Conservation (phyloP, 768 basidiomycete species). For the Trametes cinnabarina region DNA sequence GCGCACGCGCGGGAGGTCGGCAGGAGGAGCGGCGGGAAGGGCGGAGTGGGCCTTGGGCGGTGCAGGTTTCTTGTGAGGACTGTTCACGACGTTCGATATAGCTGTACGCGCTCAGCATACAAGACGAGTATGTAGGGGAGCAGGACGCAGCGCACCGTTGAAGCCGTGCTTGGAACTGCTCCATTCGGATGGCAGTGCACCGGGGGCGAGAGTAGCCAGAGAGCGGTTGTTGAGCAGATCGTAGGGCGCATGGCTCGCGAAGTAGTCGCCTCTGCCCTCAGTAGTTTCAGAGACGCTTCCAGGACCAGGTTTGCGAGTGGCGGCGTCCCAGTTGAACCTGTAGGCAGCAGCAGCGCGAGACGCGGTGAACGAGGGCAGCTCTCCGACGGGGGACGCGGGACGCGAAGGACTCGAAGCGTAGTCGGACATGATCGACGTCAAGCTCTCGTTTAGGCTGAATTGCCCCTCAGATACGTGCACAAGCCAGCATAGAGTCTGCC, state of each 20-base stretch:
- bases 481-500: background rate
- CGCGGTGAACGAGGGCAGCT: slow-evolving; percentile 42
- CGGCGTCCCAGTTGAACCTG: slow-evolving; percentile 74
- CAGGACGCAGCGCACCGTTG: slow-evolving; percentile 74
- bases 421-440: slow-evolving; percentile 37
- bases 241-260: slow-evolving; percentile 41
- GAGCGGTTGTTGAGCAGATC: slow-evolving; percentile 46
- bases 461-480: background rate
- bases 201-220: slow-evolving; percentile 44
- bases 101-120: slow-evolving; percentile 46
- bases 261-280: slow-evolving; percentile 62
- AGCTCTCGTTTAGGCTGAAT: background rate
- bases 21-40: slow-evolving; percentile 67
- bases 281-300: slow-evolving; percentile 74
- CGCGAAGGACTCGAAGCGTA: slow-evolving; percentile 54
- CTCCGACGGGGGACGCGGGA: slow-evolving; percentile 52
- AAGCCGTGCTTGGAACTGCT: slow-evolving; percentile 83
- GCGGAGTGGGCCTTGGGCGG: slow-evolving; percentile 87
- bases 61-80: slow-evolving; percentile 78
- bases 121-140: no score
- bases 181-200: slow-evolving; percentile 63
- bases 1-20: slow-evolving; percentile 76
- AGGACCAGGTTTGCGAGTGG: slow-evolving; percentile 54
- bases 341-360: slow-evolving; percentile 51
- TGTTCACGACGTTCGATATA: slow-evolving; percentile 91